Base-by-base conservation (phyloP, 331 rosid genomes). In the Malus hybrid region DNA sequence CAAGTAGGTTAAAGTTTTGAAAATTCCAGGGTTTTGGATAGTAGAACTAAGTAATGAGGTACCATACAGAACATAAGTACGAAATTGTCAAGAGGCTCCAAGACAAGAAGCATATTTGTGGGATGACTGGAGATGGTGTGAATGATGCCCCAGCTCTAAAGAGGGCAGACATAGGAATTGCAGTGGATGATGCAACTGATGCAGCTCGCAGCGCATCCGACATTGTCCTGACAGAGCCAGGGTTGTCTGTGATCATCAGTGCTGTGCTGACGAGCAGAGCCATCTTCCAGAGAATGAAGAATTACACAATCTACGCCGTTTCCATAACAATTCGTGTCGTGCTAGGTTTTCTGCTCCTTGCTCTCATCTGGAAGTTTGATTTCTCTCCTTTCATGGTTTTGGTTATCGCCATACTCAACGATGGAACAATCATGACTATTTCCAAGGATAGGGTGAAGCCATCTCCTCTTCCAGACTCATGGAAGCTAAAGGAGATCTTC, bases 41-140 rank as follows among this genome's bases (percentile, higher is more conserved):
- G 28, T 19, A 36, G 56, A 33, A 55, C 77, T 81, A 33, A 76
- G 64, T 68, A 15, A 59, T 72, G 20, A 71, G 20, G 65, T 64
- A 7, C 54, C 62, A 13, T 82, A 81, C 84, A 93, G 98, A 93
- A 67, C 98, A 93, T 59, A 91, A 93, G 75, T 93, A 93, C 14
- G 97, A 93, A 87, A 93, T 91, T 56, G 98, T 93, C 67, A 93
- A 84, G 85, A 82, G 87, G 76, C 90, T 91, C 22, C 98, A 93
- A 75, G 91, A 91, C 0, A 88, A 83, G 91, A 88, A 89, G 2
- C 98, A 91, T 76, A 91, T 89, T 1, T 86, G 93, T 73, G 98
- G 98, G 3, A 93, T 93, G 98, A 93, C 98, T 28, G 98, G 98
- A 70, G 98, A 93, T 69, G 97, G 98, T 72, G 98, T 93, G 61